Conservation (phyloP, 1,284 basidiomycete species). For the Pascua sp. region DNA sequence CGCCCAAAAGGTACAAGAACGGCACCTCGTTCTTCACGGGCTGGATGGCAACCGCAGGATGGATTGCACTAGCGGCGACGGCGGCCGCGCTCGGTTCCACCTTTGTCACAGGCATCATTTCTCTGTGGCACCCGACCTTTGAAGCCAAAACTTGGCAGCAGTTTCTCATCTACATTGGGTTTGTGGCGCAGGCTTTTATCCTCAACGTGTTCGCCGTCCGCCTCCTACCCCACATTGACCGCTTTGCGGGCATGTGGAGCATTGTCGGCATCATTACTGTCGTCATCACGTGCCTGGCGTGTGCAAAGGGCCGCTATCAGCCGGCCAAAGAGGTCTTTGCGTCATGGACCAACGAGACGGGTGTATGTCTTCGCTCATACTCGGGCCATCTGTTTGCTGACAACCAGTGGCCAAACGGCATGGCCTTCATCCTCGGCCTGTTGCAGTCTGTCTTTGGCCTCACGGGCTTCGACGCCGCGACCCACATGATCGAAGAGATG, state of each 20-base stretch:
- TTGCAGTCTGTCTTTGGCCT: slow-evolving; percentile 33
- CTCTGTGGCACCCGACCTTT: slow-evolving; percentile 35
- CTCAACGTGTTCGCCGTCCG: slow-evolving; percentile 35
- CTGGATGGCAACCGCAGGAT: slow-evolving; percentile 10
- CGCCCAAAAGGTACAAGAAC: slow-evolving; percentile 21
- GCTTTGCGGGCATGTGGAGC: slow-evolving; percentile 34
- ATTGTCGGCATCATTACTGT: slow-evolving; percentile 42
- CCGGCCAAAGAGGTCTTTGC: slow-evolving; percentile 43
- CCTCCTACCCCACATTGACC: slow-evolving; percentile 33
- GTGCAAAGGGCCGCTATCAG: slow-evolving; percentile 28
- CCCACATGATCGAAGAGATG: slow-evolving; percentile 48
- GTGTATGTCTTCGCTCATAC: slow-evolving; percentile 8
- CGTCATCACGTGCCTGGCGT: slow-evolving; percentile 23
- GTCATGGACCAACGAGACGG: slow-evolving; percentile 30
- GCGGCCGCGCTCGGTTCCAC: slow-evolving; percentile 12
- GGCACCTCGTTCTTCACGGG: slow-evolving; percentile 22
- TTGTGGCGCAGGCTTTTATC: slow-evolving; percentile 17
- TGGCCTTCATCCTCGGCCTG: slow-evolving; percentile 47
- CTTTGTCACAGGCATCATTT: slow-evolving; percentile 37
- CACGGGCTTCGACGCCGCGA: slow-evolving; percentile 24
- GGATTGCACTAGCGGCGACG: slow-evolving; percentile 34
- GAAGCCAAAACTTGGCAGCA: slow-evolving; percentile 15
- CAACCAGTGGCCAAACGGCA: slow-evolving; percentile 24
- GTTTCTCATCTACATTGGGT: slow-evolving; percentile 25
- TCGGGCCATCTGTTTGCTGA: background rate